Evolutionary conservation across 257 asterid genomes (phyloP), one percentile per base, ranked within the genome.

Genomic region (Solanum okadae): DNA sequence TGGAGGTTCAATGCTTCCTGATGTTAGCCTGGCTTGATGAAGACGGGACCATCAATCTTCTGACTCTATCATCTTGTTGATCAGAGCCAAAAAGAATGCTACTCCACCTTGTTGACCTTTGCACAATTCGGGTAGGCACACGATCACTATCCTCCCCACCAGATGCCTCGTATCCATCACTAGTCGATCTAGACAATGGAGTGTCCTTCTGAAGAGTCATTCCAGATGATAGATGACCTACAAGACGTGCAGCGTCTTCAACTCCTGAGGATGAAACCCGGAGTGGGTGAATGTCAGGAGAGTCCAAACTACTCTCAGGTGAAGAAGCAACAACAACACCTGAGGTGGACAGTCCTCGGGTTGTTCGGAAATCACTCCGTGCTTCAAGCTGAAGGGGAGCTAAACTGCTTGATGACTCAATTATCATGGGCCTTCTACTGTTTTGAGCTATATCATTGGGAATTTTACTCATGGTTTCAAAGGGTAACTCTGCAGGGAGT

Each of bases 61-160:
- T 84, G 27, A 81, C 70, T 40, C 87, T 87, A 70, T 92, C 94
- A 11, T 93, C 93, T 5, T 92, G 91, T 2, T 92, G 91, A 34
- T 94, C 98, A 16, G 98, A 86, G 8, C 98, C 98, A 56, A 97
- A 95, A 71, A 96, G 94, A 38, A 92, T 93, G 90, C 89, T 92
- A 68, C 93, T 93, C 99, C 99, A 96, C 88, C 95, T 91, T 81
- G 90, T 92, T 15, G 98, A 89, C 88, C 94, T 91, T 14, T 92
- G 92, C 35, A 90, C 88, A 67, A 92, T 86, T 61, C 99, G 92
- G 1, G 92, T 90, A 27, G 99, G 97, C 11, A 95, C 95, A 38
- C 94, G 91, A 86, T 97, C 99, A 14, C 99, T 97, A 87, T 97
- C 99, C 90, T 97, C 99, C 5, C 99, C 99, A 14, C 99, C 99